Conservation (phyloP, 2,329 filamentous ascomycete genomes). For the Arthroderma sp. region DNA sequence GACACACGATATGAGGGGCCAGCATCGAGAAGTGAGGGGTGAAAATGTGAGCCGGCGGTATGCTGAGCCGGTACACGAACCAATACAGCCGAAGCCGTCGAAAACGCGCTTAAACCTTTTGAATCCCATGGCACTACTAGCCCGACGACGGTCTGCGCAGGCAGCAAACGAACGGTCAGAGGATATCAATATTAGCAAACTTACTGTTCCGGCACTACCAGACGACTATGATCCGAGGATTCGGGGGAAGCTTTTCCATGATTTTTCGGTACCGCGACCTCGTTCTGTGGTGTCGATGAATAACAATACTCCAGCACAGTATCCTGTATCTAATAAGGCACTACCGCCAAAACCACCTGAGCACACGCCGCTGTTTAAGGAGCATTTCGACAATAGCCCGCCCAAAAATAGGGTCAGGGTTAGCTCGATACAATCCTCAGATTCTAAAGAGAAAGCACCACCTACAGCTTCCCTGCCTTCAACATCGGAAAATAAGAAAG, state of each 20-base stretch:
- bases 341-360: constrained; percentile 20
- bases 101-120: constrained; percentile 43
- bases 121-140: constrained; percentile 49
- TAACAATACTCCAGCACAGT: constrained; percentile 5
- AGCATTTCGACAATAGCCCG: constrained; percentile 44
- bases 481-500: not conserved
- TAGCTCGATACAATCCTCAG: no score
- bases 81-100: constrained; percentile 10
- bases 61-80: not conserved
- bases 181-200: constrained; percentile 38
- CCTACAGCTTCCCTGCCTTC: no score
- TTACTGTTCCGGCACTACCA: constrained; percentile 38
- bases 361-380: constrained; percentile 47
- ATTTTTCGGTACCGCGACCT: constrained; percentile 48
- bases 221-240: constrained; percentile 53
- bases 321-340: no score
- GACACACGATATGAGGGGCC: not conserved
- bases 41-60: not conserved
- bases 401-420: no score
- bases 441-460: no score
- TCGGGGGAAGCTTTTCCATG: constrained; percentile 49
- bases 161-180: constrained; percentile 35
- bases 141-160: constrained; percentile 44
- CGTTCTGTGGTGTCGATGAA: constrained; percentile 15
- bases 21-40: constrained; percentile 15